Conservation (phyloP, 2,329 filamentous ascomycete genomes). For the Immersiporthe knoxdaviesiana region DNA sequence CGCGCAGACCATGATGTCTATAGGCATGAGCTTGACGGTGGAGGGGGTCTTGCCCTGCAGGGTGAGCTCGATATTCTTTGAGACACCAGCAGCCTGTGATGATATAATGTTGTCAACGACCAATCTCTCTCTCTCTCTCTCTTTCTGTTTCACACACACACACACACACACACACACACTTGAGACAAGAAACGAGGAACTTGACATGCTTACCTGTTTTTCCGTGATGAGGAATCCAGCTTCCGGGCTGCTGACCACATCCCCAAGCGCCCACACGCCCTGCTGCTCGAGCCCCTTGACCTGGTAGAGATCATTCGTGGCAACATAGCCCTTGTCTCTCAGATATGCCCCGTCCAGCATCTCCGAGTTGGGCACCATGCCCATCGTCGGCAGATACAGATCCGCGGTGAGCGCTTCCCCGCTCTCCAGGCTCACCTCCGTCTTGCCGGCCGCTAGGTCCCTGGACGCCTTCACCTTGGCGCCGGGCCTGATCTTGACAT, state of each 20-base stretch:
- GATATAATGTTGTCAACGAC: background rate
- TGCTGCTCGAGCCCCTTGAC: conserved; percentile 46
- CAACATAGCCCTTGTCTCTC: conserved; percentile 48
- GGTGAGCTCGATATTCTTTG: conserved; percentile 55
- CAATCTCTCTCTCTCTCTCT: background rate
- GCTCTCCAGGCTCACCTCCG: conserved; percentile 50
- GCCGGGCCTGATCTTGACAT: conserved; percentile 51
- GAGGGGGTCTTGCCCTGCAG: conserved; percentile 49
- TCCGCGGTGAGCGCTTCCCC: conserved; percentile 56
- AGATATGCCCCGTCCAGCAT: conserved; percentile 53
- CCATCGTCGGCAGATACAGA: conserved; percentile 60
- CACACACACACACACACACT: background rate
- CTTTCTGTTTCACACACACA: background rate
- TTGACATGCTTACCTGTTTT: conserved; percentile 48
- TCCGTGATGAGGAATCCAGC: conserved; percentile 49
- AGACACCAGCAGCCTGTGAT: conserved; percentile 50
- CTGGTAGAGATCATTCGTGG: conserved; percentile 55
- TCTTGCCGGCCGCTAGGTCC: conserved; percentile 47
- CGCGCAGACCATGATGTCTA: conserved; percentile 54
- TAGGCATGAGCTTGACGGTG: conserved; percentile 49
- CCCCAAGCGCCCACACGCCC: conserved; percentile 56
- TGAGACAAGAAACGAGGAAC: background rate
- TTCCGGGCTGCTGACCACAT: conserved; percentile 54
- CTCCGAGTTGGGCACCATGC: conserved; percentile 57
- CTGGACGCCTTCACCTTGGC: conserved; percentile 45